Evolutionary conservation across 2,329 filamentous ascomycete species (phyloP).

Genomic region (Penicillium fuscoglaucum): DNA sequence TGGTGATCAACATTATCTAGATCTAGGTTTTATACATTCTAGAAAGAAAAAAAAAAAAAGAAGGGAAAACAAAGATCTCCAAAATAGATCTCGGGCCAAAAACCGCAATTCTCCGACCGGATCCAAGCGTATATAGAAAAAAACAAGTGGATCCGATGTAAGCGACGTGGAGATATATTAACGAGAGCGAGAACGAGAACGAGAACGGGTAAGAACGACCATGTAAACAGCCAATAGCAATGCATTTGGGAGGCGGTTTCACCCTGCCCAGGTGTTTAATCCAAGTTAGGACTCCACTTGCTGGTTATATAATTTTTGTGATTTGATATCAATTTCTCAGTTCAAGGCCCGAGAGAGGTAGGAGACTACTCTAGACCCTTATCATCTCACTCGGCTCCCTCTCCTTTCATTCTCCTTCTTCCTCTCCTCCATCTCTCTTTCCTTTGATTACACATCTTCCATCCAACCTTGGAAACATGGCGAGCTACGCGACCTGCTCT

Average conservation of each 20-base stretch:
- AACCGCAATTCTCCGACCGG: conserved; percentile 4
- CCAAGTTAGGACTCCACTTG: neutral
- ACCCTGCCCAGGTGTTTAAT: neutral
- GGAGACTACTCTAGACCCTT: neutral
- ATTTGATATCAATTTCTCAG: neutral
- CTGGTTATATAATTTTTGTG: neutral
- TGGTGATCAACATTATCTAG: neutral
- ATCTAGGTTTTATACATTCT: neutral
- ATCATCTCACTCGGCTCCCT: neutral
- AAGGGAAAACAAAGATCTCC: no score
- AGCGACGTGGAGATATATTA: conserved; percentile 6
- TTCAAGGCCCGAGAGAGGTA: no score
- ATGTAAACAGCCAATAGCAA: conserved; percentile 18
- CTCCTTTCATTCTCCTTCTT: neutral
- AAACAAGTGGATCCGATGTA: conserved; percentile 18
- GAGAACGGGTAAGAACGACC: conserved; percentile 28
- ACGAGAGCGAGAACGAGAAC: conserved; percentile 14
- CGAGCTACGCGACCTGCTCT: conserved; percentile 32
- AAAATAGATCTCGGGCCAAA: neutral
- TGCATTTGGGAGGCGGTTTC: neutral
- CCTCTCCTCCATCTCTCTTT: neutral
- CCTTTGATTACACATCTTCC: neutral
- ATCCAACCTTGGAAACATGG: conserved; percentile 8
- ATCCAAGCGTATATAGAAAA: conserved; percentile 4
- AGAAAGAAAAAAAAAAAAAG: neutral